Percentiles rank a stretch among this genome's conserved stretches.
Evolutionary conservation across 1,284 basidiomycete genomes (phyloP).

Genomic region (Athelia sp.): DNA sequence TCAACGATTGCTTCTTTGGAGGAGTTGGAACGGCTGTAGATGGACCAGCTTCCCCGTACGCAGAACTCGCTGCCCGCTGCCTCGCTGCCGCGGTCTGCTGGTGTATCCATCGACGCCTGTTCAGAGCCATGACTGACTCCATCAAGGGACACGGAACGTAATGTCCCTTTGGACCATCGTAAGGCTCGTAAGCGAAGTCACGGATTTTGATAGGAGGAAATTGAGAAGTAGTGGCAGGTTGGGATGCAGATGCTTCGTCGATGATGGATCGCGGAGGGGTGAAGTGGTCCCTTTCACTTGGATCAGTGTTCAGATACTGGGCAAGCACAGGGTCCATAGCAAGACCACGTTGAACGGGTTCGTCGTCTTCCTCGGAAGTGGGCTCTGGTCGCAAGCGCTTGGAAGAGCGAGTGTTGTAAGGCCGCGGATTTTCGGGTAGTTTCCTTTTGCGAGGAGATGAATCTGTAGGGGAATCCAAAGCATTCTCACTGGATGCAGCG

Average conservation of each 20-base stretch:
- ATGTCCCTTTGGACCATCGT: slow-evolving; percentile 16
- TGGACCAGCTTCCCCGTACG: slow-evolving; percentile 8
- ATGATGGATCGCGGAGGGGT: background rate
- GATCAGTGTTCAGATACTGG: background rate
- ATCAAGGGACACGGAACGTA: slow-evolving; percentile 20
- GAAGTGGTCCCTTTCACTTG: background rate
- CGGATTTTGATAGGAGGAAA: slow-evolving; percentile 13
- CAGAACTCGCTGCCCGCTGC: slow-evolving; percentile 2
- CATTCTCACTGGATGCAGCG: background rate
- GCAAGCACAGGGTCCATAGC: background rate
- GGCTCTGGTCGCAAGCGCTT: background rate
- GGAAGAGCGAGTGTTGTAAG: background rate
- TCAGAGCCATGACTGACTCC: slow-evolving; percentile 11
- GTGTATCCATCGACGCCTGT: slow-evolving; percentile 16
- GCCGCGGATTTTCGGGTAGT: background rate
- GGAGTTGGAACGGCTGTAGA: slow-evolving; percentile 5
- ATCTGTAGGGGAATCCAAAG: background rate
- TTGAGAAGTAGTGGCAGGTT: background rate
- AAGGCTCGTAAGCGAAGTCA: slow-evolving; percentile 19
- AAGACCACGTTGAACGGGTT: background rate
- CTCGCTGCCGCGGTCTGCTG: slow-evolving; percentile 13
- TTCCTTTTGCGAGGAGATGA: background rate
- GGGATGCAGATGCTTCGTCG: background rate
- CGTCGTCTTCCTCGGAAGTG: background rate
- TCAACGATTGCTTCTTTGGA: background rate